phyloP scores from a whole-genome alignment of 208 protist genomes.

The Trypanosoma lewisi region DNA sequence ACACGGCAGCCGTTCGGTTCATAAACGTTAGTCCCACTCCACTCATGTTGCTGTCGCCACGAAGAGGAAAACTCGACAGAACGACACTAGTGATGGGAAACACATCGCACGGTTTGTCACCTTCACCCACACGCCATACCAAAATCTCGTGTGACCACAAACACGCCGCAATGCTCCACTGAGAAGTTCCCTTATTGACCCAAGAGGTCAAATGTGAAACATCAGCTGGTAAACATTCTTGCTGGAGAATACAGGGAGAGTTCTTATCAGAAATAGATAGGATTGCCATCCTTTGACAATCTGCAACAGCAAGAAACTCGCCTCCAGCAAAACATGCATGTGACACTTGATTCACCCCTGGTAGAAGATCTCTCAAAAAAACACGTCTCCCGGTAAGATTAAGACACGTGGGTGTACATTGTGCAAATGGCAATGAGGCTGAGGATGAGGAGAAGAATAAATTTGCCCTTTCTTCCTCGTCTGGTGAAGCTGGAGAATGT shows the following conservation, averaged over 20 bases:
- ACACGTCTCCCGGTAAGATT: constrained; percentile 10
- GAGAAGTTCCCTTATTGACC: background rate
- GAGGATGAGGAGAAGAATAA: background rate
- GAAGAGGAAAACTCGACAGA: constrained; percentile 13
- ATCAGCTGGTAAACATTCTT: constrained; percentile 12
- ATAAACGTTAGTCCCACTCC: constrained; percentile 14
- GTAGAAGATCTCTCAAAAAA: background rate
- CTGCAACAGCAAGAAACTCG: constrained; percentile 18
- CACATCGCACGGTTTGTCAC: background rate
- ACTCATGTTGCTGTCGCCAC: too few relatives aligned
- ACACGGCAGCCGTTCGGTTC: constrained; percentile 1
- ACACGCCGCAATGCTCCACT: constrained; percentile 20
- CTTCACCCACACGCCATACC: constrained; percentile 10
- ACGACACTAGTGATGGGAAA: constrained; percentile 9
- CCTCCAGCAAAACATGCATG: constrained; percentile 22
- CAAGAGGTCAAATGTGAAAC: constrained; percentile 25
- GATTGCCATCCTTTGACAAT: background rate
- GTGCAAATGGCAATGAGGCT: constrained; percentile 7
- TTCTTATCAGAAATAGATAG: background rate
- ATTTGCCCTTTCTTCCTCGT: background rate
- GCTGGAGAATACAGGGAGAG: background rate
- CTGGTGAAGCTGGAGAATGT: constrained; percentile 1
- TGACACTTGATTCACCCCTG: constrained; percentile 9
- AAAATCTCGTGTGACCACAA: constrained; percentile 26
- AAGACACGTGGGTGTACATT: constrained; percentile 19